Evolutionary conservation across 2,329 filamentous ascomycete genomes (phyloP).

Genomic region (Diaporthe longicolla): DNA sequence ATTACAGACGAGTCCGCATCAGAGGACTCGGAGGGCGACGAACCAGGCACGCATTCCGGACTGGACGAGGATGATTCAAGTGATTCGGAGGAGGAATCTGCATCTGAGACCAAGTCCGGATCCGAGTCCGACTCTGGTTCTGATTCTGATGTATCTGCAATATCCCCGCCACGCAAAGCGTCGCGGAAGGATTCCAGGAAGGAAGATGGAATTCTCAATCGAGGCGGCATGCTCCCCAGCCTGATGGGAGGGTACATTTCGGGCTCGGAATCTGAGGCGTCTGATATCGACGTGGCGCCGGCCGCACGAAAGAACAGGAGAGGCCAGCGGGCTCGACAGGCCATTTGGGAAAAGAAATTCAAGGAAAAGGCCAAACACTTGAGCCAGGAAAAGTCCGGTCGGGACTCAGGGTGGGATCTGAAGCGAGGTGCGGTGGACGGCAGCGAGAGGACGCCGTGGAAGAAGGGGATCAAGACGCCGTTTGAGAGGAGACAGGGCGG

Average conservation of each 20-base stretch:
- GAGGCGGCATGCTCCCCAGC: constrained; percentile 78
- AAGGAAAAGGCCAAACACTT: constrained; percentile 79
- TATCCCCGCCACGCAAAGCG: constrained; percentile 44
- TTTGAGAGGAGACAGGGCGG: constrained; percentile 44
- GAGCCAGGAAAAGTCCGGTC: constrained; percentile 55
- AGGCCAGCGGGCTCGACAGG: constrained; percentile 83
- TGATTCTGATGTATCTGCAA: constrained; percentile 42
- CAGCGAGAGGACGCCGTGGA: constrained; percentile 65
- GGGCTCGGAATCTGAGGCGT: constrained; percentile 76
- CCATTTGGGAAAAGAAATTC: constrained; percentile 86
- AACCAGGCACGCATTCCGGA: constrained; percentile 49
- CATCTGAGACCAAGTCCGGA: neutral
- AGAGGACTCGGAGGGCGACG: constrained; percentile 43
- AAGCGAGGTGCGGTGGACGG: constrained; percentile 67
- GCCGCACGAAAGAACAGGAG: constrained; percentile 78
- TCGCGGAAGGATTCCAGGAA: constrained; percentile 49
- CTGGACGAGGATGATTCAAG: constrained; percentile 39
- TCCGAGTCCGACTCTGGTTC: constrained; percentile 8
- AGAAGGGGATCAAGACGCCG: constrained; percentile 60
- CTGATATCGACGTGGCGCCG: constrained; percentile 74
- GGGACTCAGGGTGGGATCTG: constrained; percentile 71
- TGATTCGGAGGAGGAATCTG: constrained; percentile 18
- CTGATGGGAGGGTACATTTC: constrained; percentile 86
- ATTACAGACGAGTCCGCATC: constrained; percentile 45
- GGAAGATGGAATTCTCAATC: constrained; percentile 43